Evolutionary conservation across 73 alveolate genomes (phyloP), one percentile per base, ranked within the genome.

Genomic region (Paramecium sonneborni): DNA sequence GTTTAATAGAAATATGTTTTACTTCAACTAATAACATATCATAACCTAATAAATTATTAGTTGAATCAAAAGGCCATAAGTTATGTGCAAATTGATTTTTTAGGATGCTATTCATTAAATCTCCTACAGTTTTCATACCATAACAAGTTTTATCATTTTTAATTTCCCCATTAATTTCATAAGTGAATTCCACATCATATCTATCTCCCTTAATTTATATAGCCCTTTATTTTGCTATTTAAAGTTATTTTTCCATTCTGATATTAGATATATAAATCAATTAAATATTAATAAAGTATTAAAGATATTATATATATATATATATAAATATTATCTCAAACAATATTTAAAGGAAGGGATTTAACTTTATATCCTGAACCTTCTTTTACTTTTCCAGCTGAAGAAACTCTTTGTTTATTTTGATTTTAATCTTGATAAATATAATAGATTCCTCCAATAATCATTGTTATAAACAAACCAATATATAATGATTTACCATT

Each of bases 311-410:
- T n/a, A n/a, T n/a, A n/a, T n/a, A 48, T 15, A 48, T 48, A 48
- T 48, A 14, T 70, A 70, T 70, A 26, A 12, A 14, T 70, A 2
- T 12, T 32, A 30, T 4, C 14, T 88, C 93, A 88, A 23, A 28
- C 90, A 69, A 88, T 88, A 23, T 88, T 88, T 6, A 88, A 57
- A 15, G 93, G 93, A 12, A 82, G 69, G 23, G 56, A 46, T 21
- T 88, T 88, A 11, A 76, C 82, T 69, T 85, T 88, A 68, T 88
- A 88, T 32, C 93, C 93, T 30, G 90, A 30, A 12, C 93, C 93
- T 7, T 69, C 89, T 23, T 69, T 88, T 41, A 70, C 88, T 67
- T 23, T 41, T 1, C 28, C 67, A 9, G 57, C 28, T 70, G 69
- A 18, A 15, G 56, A 37, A 15, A 46, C 82, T 21, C 55, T 69